Conservation (phyloP, 2,329 filamentous ascomycete species). For the Fusarium xylarioides region DNA sequence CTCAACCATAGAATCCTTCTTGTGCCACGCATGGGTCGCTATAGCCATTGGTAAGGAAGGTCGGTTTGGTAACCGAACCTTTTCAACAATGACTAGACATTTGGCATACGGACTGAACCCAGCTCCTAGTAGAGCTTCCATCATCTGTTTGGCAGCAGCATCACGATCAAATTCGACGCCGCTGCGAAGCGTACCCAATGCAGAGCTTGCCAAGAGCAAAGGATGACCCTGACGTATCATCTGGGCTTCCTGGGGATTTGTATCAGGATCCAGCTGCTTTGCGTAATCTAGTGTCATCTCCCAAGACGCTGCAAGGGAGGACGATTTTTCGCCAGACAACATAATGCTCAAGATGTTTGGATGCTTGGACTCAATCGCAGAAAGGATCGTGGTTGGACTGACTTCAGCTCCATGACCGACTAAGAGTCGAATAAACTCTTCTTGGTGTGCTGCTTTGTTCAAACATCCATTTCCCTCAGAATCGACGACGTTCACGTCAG, state of each 20-base stretch:
- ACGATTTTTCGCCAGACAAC: slow-evolving; percentile 1
- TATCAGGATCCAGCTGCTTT: neutral
- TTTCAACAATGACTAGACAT: neutral
- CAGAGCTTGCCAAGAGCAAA: neutral
- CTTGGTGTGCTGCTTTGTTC: neutral
- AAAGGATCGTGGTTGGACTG: neutral
- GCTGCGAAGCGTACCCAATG: neutral
- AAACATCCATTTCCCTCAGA: neutral
- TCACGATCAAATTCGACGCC: too few species aligned
- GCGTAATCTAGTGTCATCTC: neutral
- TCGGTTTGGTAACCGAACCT: neutral
- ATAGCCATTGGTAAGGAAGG: neutral
- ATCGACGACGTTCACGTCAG: slow-evolving; percentile 20
- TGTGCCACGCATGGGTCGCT: neutral
- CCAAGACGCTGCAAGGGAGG: neutral
- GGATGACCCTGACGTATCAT: slow-evolving; percentile 2
- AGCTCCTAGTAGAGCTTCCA: slow-evolving; percentile 5
- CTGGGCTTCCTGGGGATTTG: neutral
- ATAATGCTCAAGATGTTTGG: slow-evolving; percentile 1
- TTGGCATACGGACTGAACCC: slow-evolving; percentile 15
- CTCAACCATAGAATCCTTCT: neutral
- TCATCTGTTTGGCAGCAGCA: neutral
- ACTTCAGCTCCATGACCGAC: slow-evolving; percentile 19
- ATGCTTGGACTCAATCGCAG: neutral
- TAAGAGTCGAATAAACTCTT: slow-evolving; percentile 11